Evolutionary conservation across 1,139 yeast species (phyloP), one percentile per base, ranked within the genome.

Genomic region (Saccharomyces pastorianus): DNA sequence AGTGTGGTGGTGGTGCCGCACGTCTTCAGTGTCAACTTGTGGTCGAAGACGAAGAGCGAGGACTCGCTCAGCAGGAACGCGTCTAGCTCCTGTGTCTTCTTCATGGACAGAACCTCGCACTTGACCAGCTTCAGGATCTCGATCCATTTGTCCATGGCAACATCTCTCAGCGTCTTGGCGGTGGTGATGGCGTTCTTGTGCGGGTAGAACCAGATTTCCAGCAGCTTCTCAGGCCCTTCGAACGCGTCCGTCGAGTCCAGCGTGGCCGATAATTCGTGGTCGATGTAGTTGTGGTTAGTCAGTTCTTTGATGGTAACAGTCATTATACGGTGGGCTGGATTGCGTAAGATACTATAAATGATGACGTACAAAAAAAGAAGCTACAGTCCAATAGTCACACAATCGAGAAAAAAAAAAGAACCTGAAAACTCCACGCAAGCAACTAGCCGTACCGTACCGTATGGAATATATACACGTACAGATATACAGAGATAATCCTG

Each of bases 1-100:
- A 93, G 77, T 1, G 96, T 85, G 1, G 97, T 89, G 1, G 98
- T 93, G 13, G 97, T 91, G 9, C 99, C 99, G 70, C 99, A 93
- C 13, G 99, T 93, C 72, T 93, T 93, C 66, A 93, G 77, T 55
- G 91, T 83, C 61, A 91, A 65, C 70, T 88, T 90, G 71, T 90
- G 93, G 29, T 88, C 84, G 67, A 84, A 91, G 31, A 93, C 96
- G 73, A 93, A 91, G 67, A 93, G 74, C 20, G 96, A 87, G 47
- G 96, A 87, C 72, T 93, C 99, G 54, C 95, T 85, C 59, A 93
- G 77, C 56, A 93, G 77, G 66, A 88, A 93, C 8, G 97, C 91
- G 68, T 90, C 96, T 76, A 89, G 73, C 46, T 74, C 75, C 13
- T 73, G 66, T 3, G 89, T 78, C 4, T 87, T 80, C 56, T 86